A percentile compares a stretch with the other conserved stretches of the same genome.
Evolutionary conservation across 257 asterid genomes (phyloP).

Genomic region (Lavandula angustifolia): DNA sequence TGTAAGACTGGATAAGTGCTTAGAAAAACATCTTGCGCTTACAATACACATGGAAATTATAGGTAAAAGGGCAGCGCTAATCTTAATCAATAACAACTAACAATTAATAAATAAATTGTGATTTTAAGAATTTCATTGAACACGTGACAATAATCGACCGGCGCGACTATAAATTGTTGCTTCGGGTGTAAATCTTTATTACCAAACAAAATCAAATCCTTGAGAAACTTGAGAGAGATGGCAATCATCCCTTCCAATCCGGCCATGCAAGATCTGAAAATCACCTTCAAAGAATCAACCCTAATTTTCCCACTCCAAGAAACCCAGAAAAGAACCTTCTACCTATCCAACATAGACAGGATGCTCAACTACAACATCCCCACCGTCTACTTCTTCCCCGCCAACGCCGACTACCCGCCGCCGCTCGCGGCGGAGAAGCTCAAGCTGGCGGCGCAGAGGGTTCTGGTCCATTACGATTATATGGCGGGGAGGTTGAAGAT

Average conservation of each 20-base stretch:
- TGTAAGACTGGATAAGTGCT: no score
- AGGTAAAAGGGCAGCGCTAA: no score
- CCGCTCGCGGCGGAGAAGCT: conserved; percentile 38
- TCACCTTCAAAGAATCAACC: conserved; percentile 51
- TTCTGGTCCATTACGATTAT: conserved; percentile 54
- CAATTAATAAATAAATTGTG: no score
- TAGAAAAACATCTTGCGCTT: no score
- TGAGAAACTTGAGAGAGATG: conserved; percentile 31
- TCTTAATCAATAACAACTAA: no score
- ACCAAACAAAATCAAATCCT: no score
- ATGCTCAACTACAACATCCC: conserved; percentile 64
- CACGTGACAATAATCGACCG: no score
- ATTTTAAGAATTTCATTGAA: no score
- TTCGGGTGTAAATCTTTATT: no score
- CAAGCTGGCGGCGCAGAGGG: conserved; percentile 44
- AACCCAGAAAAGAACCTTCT: conserved; percentile 43
- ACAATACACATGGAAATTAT: no score
- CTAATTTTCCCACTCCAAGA: conserved; percentile 44
- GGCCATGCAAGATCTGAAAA: conserved; percentile 53
- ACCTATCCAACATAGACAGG: conserved; percentile 64
- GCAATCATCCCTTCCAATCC: conserved; percentile 43
- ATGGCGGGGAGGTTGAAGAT: conserved; percentile 66
- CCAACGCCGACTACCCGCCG: conserved; percentile 51
- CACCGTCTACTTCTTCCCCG: conserved; percentile 56
- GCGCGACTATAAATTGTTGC: no score